Evolutionary conservation across 2,329 filamentous ascomycete species (phyloP), one percentile per base, ranked within the genome.

Genomic region (Ilyonectria sp.): DNA sequence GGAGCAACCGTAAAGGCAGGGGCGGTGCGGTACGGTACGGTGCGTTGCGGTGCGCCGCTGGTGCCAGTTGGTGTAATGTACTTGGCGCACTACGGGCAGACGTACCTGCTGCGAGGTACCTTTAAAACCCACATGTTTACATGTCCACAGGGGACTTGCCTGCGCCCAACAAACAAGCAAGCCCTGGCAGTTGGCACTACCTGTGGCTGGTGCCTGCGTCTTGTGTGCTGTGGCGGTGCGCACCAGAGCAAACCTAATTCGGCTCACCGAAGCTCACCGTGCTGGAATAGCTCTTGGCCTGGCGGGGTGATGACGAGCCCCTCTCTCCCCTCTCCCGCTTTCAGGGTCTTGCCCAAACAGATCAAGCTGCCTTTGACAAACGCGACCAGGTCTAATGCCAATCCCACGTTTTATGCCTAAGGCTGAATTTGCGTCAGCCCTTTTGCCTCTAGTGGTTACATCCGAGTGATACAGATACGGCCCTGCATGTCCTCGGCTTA

Each of bases 61-160:
- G 40, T 19, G 60, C 57, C 53, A 37, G 31, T 31, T 56, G 17
- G 21, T 46, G 17, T 35, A 44, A 59, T 57, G 56, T 61, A 61
- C 63, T 35, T 65, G 57, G 35, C 29, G 35, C 63, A 47, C 15
- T 23, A 44, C 50, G 33, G 37, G 21, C 43, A 46, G 33, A 19
- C 31, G 17, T 60, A 40, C 35, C 23, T 9, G 40, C 29, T 23
- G 44, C 44, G 52, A 65, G 23, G 63, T 56, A 57, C 56, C 44
- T 33, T 33, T 17, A 29, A 21, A 33, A 15, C 49, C 49, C 49
- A 52, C 29, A 52, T 13, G 49, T 21, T 21, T 21, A 21, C 21
- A 21, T 2, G 21, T 21, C 21, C 5, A 15, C 3, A 13, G 46
- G 21, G 23, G 46, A 26, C 23, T 49, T 49, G 23, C 21, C 47